phyloP scores from a whole-genome alignment of 106 monocot genomes.

The Dendrobium nobile region DNA sequence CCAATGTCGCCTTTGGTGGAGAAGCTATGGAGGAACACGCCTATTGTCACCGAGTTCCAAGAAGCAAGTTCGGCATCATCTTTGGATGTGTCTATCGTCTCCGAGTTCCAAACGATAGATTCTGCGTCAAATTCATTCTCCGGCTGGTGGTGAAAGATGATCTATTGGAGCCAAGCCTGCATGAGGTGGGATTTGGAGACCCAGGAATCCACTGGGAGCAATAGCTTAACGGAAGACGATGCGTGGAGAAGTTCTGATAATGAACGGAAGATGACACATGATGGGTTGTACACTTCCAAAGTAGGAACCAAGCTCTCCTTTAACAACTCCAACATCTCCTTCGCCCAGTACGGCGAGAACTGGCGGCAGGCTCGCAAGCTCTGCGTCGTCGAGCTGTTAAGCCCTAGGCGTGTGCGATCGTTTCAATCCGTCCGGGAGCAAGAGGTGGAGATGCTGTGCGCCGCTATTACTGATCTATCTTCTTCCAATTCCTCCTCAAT shows the following conservation, averaged over 20 bases:
- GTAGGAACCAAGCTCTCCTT: not conserved
- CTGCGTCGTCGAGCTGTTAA: conserved; percentile 9
- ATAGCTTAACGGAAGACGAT: conserved; percentile 23
- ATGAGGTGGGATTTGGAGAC: conserved; percentile 54
- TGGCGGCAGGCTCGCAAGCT: conserved; percentile 14
- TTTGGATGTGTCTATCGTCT: no score
- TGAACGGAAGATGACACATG: no score
- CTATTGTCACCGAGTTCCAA: no score
- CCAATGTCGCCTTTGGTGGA: conserved; percentile 4
- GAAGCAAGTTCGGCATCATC: no score
- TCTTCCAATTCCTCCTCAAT: not conserved
- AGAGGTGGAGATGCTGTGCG: not conserved
- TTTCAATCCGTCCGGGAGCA: conserved; percentile 13
- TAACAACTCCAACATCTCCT: conserved; percentile 10
- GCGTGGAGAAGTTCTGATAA: no score
- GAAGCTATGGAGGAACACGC: no score
- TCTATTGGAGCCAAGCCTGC: conserved; percentile 69
- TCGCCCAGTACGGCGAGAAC: conserved; percentile 20
- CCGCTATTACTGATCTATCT: not conserved
- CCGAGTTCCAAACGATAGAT: no score
- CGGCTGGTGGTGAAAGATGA: conserved; percentile 41
- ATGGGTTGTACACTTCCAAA: no score
- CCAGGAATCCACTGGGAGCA: conserved; percentile 94
- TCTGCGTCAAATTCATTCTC: no score
- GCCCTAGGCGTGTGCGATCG: conserved; percentile 6